These are phyloP conservation scores for Cyclanthera cordifolia DNA, from an alignment of 306 rosid genomes.

Conservation along the genomic window DNA sequence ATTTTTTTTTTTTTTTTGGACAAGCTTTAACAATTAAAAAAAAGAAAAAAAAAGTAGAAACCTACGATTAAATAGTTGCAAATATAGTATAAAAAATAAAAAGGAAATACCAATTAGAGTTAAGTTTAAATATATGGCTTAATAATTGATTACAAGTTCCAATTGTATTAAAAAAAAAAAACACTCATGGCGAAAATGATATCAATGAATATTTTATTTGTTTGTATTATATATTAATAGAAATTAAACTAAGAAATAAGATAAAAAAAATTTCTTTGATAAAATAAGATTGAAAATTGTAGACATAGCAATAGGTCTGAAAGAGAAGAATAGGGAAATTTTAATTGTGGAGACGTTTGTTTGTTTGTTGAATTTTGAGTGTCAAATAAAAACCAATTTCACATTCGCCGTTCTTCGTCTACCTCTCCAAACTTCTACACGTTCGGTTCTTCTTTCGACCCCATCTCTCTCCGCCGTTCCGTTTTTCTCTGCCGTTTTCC, in stretches of 20 bases:
- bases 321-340: background rate
- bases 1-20: too few relatives aligned
- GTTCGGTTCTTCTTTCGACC: background rate
- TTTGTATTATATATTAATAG: too few relatives aligned
- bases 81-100: too few relatives aligned
- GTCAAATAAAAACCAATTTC: slow-evolving; percentile 8
- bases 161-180: too few relatives aligned
- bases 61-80: too few relatives aligned
- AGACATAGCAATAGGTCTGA: background rate
- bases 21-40: background rate
- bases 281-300: background rate
- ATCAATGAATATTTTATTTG: too few relatives aligned
- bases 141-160: too few relatives aligned
- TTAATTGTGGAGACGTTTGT: slow-evolving; percentile 6
- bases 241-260: too few relatives aligned
- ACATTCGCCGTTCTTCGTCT: slow-evolving; percentile 6
- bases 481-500: background rate
- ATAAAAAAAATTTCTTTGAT: too few relatives aligned
- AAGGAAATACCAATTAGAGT: too few relatives aligned
- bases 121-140: too few relatives aligned
- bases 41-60: background rate
- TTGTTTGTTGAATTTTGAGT: slow-evolving; percentile 6
- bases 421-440: background rate
- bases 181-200: too few relatives aligned
- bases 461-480: background rate